Evolutionary conservation across 139 green algal species (phyloP), one percentile per base, ranked within the genome.

Genomic region (Coccomyxa sp.): DNA sequence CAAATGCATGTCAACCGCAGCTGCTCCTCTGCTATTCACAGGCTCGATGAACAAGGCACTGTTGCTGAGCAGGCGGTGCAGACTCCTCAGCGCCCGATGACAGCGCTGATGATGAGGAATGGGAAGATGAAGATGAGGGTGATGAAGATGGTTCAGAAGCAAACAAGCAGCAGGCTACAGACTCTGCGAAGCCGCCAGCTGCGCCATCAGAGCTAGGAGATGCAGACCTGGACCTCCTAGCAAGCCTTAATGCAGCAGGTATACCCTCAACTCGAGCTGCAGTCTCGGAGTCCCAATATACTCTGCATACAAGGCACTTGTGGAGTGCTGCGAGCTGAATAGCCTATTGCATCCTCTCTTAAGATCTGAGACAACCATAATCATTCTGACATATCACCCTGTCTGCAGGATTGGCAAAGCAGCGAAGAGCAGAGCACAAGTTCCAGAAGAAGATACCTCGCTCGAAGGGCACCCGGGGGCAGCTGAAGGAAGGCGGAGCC

Each of bases 391-490:
- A 31, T n/a, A 64, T 38, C 14, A 64, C 77, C 37, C 37, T 24
- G 10, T 29, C 64, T 70, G 64, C 64, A 71, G 39, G 29, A 8
- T n/a, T 55, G 33, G 36, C 75, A 37, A 90, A 89, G 80, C 34
- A 41, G 9, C 73, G 76, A 58, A 83, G 91, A 0, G 73, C 90
- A 14, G 87, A 89, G 22, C 86, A 94, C 82, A 95, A 95, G 82
- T 95, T 95, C 70, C 86, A 97, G 37, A 95, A 95, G 80, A 96
- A 96, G 80, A 76, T 88, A 24, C 41, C 75, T 0, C 69, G 89
- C 40, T 81, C 41, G 36, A 97, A 96, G 79, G 91, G 89, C 1
- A 80, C 83, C 55, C 39, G 88, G 0, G 88, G 89, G 1, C 39
- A 82, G 54, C 55, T 50, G 54, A 41, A 76, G 34, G 76, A 89